These are phyloP conservation scores for Botrytis squamosa DNA, from an alignment of 2,329 filamentous ascomycete genomes.

Conservation along the genomic window DNA sequence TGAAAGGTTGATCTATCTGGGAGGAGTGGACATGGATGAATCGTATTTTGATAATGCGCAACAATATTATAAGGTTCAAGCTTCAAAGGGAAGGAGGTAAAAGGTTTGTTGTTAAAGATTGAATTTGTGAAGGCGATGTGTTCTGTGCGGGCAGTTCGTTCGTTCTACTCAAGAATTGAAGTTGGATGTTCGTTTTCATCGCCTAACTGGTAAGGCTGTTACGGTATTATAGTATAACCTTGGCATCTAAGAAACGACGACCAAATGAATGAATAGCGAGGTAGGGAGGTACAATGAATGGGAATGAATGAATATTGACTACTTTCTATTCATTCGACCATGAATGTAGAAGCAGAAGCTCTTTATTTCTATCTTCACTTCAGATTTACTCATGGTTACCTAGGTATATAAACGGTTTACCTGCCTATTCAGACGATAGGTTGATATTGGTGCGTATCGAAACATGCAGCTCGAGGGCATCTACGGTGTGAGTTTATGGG, in stretches of 20 bases:
- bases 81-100: not conserved
- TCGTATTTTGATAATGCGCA: conserved; percentile 10
- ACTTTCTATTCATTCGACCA: not conserved
- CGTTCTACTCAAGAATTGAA: conserved; percentile 14
- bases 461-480: not conserved
- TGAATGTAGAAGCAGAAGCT: not conserved
- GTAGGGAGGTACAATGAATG: not conserved
- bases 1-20: conserved; percentile 39
- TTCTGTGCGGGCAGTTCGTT: conserved; percentile 6
- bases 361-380: not conserved
- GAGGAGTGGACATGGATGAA: conserved; percentile 36
- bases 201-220: conserved; percentile 4
- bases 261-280: not conserved
- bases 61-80: conserved; percentile 8
- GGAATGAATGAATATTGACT: not conserved
- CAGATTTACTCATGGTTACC: not conserved
- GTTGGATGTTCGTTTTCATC: conserved; percentile 10
- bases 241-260: not conserved
- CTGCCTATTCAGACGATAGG: not conserved
- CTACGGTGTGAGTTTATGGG: not conserved
- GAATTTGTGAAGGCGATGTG: conserved; percentile 19
- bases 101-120: conserved; percentile 1
- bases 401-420: not conserved
- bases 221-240: not conserved
- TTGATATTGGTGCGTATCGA: not conserved